Conservation (phyloP, 129 eudicot species). For the Ambrosia trifida region DNA sequence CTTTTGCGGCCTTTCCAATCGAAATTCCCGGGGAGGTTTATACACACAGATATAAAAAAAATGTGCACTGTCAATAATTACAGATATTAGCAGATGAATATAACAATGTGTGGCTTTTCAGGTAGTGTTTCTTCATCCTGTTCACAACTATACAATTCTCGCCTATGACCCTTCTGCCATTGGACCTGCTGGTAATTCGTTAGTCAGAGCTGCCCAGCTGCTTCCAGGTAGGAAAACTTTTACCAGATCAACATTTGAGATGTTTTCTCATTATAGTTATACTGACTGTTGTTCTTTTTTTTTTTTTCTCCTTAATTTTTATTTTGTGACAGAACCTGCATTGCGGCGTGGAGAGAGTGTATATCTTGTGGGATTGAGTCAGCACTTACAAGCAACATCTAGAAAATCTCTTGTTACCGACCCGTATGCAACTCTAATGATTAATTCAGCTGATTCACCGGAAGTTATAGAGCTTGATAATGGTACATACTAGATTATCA, state of each 20-base stretch:
- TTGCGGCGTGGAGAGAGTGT: slow-evolving; percentile 48
- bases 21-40: slow-evolving; percentile 94
- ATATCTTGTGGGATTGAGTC: slow-evolving; percentile 89
- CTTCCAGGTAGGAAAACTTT: slow-evolving; percentile 60
- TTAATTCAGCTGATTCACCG: slow-evolving; percentile 80
- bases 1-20: slow-evolving; percentile 96
- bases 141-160: slow-evolving; percentile 83
- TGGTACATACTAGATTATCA: background rate
- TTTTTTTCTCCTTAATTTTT: background rate
- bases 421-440: slow-evolving; percentile 77
- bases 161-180: slow-evolving; percentile 89
- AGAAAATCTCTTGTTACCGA: slow-evolving; percentile 90
- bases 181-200: slow-evolving; percentile 73
- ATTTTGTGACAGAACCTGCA: slow-evolving; percentile 47
- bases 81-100: background rate
- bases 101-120: slow-evolving; percentile 21
- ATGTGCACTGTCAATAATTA: background rate
- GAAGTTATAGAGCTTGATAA: slow-evolving; percentile 69
- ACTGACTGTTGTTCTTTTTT: background rate
- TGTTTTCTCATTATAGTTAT: slow-evolving; percentile 6
- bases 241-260: background rate
- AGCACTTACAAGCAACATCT: slow-evolving; percentile 86
- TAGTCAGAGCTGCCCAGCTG: slow-evolving; percentile 89
- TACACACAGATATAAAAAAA: background rate
- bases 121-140: slow-evolving; percentile 97